Conservation (phyloP, 768 basidiomycete species). For the Lactarius sp. region DNA sequence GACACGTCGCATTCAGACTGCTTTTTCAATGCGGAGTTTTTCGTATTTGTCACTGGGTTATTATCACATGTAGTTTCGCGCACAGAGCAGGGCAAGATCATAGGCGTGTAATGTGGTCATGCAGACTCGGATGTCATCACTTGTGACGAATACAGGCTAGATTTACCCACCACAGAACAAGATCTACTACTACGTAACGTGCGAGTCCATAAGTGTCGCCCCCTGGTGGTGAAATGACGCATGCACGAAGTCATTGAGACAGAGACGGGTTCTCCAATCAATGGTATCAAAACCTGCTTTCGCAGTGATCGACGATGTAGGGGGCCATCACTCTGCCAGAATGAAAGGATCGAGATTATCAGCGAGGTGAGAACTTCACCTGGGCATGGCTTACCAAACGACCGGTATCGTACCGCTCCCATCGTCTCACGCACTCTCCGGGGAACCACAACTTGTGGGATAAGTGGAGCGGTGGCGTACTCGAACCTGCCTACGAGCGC, state of each 20-base stretch:
- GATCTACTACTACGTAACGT: background rate
- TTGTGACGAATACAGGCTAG: background rate
- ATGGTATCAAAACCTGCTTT: background rate
- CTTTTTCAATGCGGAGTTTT: background rate
- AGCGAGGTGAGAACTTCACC: background rate
- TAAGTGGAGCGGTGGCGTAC: background rate
- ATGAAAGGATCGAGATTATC: background rate
- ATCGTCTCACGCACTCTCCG: slow-evolving; percentile 4
- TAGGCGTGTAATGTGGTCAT: background rate
- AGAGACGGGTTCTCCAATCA: no score
- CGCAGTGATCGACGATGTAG: background rate
- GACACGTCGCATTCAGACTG: background rate
- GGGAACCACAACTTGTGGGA: background rate
- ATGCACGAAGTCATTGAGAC: background rate
- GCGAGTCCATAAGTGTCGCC: background rate
- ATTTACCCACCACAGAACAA: background rate
- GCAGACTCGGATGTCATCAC: background rate
- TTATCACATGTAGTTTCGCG: background rate
- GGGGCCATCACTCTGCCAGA: background rate
- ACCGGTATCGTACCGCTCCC: background rate
- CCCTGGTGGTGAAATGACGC: background rate
- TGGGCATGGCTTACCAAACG: background rate
- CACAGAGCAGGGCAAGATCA: background rate
- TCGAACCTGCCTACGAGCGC: background rate
- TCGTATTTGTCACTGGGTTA: background rate